Base-by-base conservation (phyloP, 768 basidiomycete species). In the Holtermannia corniformis region DNA sequence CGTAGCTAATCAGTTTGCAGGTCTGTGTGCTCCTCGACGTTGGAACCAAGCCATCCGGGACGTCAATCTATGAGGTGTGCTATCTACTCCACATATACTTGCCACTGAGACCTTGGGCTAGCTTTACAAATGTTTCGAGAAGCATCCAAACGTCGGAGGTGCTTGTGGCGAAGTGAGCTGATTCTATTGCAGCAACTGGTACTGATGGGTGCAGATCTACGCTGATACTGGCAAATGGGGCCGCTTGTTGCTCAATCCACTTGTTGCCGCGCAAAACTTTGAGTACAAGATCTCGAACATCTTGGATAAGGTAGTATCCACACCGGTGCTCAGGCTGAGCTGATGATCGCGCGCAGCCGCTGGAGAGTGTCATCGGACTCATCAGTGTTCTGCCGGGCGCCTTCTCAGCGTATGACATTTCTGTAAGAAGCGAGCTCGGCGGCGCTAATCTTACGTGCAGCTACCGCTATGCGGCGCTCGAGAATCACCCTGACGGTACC, bases 1-100 rank as follows among this genome's bases (percentile, higher is more conserved):
- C 20, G 23, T 12, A 25, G 7, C 24, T 19, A 25, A 5, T 11
- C 11, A 44, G 11, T 11, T 20, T 5, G 13, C 40, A 46, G 25
- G 49, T 71, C 43, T 71, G 70, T 50, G 64, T 71, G 23, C 51
- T 71, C 14, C 64, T 71, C 4, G 70, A 71, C 50, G 70, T 66
- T 2, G 70, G 70, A 12, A 71, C 70, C 16, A 69, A 68, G 47
- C 70, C 70, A 3, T 50, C 57, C 13, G 64, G 64, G 22, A 68
- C 60, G 24, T 60, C 59, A n/a, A 64, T 71, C 19, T 71, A 71
- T 40, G 65, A 71, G 43, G 50, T 52, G 3, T n/a, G 55, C 26
- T 21, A 19, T 47, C 12, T 26, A 49, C n/a, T 7, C 10, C 7
- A 16, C 32, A 37, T 16, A 16, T 16, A 7, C 10, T 16, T 7